These are phyloP conservation scores for Musa acuminata DNA, from an alignment of 176 grass and related monocot genomes.

Conservation along the genomic window DNA sequence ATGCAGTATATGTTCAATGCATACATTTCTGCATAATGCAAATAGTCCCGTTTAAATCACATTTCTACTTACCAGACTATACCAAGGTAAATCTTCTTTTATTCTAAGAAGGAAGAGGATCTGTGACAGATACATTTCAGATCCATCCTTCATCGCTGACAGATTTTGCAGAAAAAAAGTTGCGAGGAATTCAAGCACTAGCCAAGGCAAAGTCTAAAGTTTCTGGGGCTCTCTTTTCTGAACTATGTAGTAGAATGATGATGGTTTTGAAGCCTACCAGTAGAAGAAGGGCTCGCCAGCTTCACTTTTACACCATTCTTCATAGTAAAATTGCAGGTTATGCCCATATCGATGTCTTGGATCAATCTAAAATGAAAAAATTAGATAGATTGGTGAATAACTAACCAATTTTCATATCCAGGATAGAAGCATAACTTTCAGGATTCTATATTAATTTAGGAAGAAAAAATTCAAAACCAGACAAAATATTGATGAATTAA, in stretches of 20 bases:
- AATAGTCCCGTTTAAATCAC: no score
- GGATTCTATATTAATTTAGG: no score
- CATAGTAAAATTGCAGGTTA: conserved; percentile 90
- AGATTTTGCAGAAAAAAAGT: not conserved
- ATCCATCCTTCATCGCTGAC: no score
- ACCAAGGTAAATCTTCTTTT: no score
- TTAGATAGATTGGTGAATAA: not conserved
- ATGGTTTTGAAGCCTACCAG: conserved; percentile 41
- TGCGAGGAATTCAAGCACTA: not conserved
- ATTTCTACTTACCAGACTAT: no score
- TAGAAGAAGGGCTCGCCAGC: conserved; percentile 92
- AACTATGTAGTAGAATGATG: not conserved
- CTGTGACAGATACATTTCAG: no score
- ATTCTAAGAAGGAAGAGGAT: no score
- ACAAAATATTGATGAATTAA: not conserved
- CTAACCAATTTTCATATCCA: not conserved
- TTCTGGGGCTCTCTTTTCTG: not conserved
- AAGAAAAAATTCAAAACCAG: not conserved
- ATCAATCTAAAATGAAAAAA: conserved; percentile 54
- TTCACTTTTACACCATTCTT: conserved; percentile 61
- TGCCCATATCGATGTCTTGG: conserved; percentile 85
- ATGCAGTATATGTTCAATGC: no score
- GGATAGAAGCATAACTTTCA: no score
- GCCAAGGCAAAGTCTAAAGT: not conserved
- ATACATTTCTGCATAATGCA: no score